Evolutionary conservation across 495 filamentous ascomycete genomes (phyloP), one percentile per base, ranked within the genome.

Genomic region (Podospora didyma): DNA sequence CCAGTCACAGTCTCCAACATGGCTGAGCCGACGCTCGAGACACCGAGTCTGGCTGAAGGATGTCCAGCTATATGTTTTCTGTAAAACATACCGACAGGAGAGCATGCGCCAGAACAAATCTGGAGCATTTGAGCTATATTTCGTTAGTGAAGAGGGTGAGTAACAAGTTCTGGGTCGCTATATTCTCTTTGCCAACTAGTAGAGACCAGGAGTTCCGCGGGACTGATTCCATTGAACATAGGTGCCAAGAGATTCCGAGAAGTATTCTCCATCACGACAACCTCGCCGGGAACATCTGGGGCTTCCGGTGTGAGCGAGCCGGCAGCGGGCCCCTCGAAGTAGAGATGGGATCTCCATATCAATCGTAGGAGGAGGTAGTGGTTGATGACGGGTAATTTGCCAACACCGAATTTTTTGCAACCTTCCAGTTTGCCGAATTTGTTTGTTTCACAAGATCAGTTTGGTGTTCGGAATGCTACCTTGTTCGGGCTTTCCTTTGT

Each of bases 61-160:
- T 48, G 67, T 89, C 22, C 77, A 79, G 28, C 79, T 80, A 0
- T 83, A 83, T 47, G 75, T 89, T 3, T 86, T 90, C 61, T 85
- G 79, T 55, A 65, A 79, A 6, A 74, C 82, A 1, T 92, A 90
- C 60, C 64, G 70, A 2, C 76, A 77, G 37, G 66, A 73, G 41
- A 62, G 70, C 44, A 76, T 78, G 69, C 69, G 77, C 5, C 70
- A 68, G 49, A 76, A 75, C 20, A 73, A 70, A 22, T 60, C 61
- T 0, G 70, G 70, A 7, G 70, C 73, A 0, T 80, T 77, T 50
- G 76, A 80, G 61, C 67, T 80, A 7, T 60, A 68, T 21, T 80
- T 80, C 59, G 70, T 64, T 20, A 66, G 68, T 21, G 69, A 73
- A 34, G 73, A 76, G 64, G 75, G 68, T 69, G 34, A 41, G 59